phyloP scores from a whole-genome alignment of 2,329 filamentous ascomycete genomes.

The Anthostomella pinea region DNA sequence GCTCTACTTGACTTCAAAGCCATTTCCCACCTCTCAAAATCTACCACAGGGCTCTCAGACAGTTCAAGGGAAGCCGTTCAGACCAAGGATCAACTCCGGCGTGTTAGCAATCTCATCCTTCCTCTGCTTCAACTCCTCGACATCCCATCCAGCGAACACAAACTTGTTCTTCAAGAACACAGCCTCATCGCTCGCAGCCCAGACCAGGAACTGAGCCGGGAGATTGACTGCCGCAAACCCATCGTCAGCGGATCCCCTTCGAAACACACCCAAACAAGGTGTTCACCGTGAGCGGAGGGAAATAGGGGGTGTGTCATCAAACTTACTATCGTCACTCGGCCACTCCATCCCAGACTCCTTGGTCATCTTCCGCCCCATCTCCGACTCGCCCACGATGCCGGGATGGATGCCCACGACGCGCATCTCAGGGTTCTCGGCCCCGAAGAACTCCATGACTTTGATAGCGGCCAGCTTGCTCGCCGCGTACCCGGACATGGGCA shows the following conservation, averaged over 20 bases:
- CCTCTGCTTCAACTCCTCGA: constrained; percentile 21
- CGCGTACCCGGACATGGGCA: constrained; percentile 40
- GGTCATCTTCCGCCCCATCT: constrained; percentile 16
- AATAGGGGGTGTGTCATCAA: too few species aligned
- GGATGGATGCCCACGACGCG: constrained; percentile 20
- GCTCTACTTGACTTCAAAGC: too few species aligned
- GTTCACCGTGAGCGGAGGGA: too few species aligned
- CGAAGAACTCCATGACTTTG: constrained; percentile 24
- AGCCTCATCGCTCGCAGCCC: constrained; percentile 20
- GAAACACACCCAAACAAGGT: too few species aligned
- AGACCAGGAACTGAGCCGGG: constrained; percentile 20
- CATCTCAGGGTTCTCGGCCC: constrained; percentile 19
- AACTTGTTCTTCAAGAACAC: constrained; percentile 23
- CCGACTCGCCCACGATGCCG: constrained; percentile 16
- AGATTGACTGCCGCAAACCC: constrained; percentile 20
- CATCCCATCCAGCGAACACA: constrained; percentile 19
- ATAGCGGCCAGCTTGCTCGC: constrained; percentile 22
- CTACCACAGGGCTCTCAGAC: constrained; percentile 5
- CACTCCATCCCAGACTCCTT: constrained; percentile 17
- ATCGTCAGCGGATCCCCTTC: too few species aligned
- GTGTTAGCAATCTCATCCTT: constrained; percentile 18
- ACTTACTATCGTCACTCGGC: constrained; percentile 22
- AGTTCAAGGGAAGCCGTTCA: constrained; percentile 20
- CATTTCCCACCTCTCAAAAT: too few species aligned
- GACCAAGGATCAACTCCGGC: constrained; percentile 16